Percentiles rank a stretch among this genome's conserved stretches.
Conservation (phyloP, 2,329 filamentous ascomycete genomes). For the Boeremia exigua region DNA sequence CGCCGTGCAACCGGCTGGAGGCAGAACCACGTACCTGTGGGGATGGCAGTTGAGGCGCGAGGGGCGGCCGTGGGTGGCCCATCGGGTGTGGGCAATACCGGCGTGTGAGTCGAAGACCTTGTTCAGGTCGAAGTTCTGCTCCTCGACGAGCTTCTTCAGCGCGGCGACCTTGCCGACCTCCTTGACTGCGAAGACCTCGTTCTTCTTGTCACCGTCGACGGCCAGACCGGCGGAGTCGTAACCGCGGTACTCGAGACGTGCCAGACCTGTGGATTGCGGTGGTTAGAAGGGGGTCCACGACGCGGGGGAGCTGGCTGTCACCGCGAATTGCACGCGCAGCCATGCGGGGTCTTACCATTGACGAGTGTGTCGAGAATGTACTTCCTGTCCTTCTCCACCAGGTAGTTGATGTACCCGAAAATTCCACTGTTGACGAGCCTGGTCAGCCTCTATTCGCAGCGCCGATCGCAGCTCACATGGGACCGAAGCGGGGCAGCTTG, state of each 20-base stretch:
- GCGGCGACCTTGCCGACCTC: conserved; percentile 99
- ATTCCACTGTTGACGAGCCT: conserved; percentile 70
- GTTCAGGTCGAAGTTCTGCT: conserved; percentile 80
- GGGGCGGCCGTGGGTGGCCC: conserved; percentile 96
- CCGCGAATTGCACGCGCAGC: conserved; percentile 5
- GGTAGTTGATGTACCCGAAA: conserved; percentile 99
- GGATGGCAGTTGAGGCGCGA: conserved; percentile 97
- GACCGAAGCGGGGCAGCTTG: conserved; percentile 28
- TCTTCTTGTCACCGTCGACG: conserved; percentile 97
- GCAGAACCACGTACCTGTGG: conserved; percentile 76
- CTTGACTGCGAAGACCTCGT: conserved; percentile 96
- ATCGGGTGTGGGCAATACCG: conserved; percentile 97
- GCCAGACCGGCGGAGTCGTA: conserved; percentile 98
- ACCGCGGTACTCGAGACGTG: conserved; percentile 95
- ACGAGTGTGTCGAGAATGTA: conserved; percentile 95
- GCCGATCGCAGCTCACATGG: conserved; percentile 9
- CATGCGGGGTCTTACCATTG: conserved; percentile 71
- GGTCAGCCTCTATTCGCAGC: conserved; percentile 26
- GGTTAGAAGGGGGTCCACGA: conserved; percentile 30
- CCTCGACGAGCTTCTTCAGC: conserved; percentile 89
- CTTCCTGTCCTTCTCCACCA: conserved; percentile 98
- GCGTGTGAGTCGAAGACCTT: conserved; percentile 98
- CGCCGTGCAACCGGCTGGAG: conserved; percentile 30
- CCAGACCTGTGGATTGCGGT: conserved; percentile 68
- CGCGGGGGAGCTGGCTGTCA: not conserved